Conservation (phyloP, 2,329 filamentous ascomycete genomes). For the Graphilbum fragrans region DNA sequence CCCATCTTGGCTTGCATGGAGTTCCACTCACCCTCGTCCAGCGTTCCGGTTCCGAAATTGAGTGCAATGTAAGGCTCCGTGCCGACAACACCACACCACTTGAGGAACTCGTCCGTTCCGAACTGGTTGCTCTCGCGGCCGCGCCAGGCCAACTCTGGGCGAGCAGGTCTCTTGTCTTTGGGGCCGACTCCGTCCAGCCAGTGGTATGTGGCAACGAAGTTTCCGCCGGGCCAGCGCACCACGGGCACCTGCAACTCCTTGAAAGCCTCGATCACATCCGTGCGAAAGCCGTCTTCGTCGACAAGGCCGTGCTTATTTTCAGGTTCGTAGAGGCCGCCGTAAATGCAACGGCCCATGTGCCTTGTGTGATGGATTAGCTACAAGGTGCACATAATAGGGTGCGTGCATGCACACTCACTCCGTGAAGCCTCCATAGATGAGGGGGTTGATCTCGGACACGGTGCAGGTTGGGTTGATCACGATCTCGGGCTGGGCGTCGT, state of each 20-base stretch:
- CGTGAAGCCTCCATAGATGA: conserved; percentile 75
- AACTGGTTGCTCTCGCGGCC: conserved; percentile 68
- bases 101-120: conserved; percentile 78
- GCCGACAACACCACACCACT: conserved; percentile 61
- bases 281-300: conserved; percentile 63
- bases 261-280: conserved; percentile 63
- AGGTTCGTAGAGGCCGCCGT: conserved; percentile 75
- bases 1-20: too few relatives aligned
- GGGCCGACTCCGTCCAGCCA: conserved; percentile 76
- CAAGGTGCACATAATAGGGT: too few relatives aligned
- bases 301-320: conserved; percentile 49
- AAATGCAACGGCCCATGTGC: conserved; percentile 84
- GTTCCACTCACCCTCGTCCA: conserved; percentile 22
- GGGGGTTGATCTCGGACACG: conserved; percentile 63
- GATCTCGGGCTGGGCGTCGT: conserved; percentile 48
- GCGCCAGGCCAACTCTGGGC: conserved; percentile 69
- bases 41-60: conserved; percentile 67
- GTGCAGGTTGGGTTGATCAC: conserved; percentile 51
- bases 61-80: conserved; percentile 70
- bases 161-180: conserved; percentile 48
- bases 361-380: too few relatives aligned
- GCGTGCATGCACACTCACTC: conserved; percentile 43
- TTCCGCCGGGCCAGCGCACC: conserved; percentile 71
- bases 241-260: conserved; percentile 65
- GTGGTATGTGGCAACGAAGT: conserved; percentile 77